A percentile compares a stretch with the other conserved stretches of the same genome.
phyloP scores from a whole-genome alignment of 345 rosid genomes.

The Combretum micranthum region DNA sequence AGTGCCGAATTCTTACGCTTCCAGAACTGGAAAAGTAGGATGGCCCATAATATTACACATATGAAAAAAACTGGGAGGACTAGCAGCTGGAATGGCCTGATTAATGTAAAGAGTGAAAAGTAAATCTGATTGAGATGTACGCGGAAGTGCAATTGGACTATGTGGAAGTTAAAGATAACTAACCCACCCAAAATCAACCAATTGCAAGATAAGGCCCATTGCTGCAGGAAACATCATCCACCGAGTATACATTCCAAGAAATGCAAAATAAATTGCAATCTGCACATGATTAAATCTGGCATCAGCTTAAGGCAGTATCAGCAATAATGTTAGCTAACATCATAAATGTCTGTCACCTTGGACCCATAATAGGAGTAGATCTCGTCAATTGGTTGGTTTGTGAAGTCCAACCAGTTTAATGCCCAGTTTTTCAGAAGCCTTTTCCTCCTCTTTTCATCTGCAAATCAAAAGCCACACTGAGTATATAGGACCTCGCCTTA shows the following conservation, averaged over 20 bases:
- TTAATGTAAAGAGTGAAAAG: slow-evolving; percentile 3
- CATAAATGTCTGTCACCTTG: slow-evolving; percentile 38
- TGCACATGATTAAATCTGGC: slow-evolving; percentile 18
- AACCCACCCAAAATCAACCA: slow-evolving; percentile 71
- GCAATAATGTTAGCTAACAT: not conserved
- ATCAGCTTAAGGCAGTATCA: slow-evolving; percentile 10
- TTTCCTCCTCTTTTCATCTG: slow-evolving; percentile 73
- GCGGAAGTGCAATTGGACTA: not conserved
- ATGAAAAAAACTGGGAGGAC: slow-evolving; percentile 71
- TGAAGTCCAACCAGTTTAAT: slow-evolving; percentile 61
- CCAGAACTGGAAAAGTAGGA: slow-evolving; percentile 93
- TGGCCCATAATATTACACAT: slow-evolving; percentile 69
- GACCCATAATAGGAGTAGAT: slow-evolving; percentile 77
- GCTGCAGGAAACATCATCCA: slow-evolving; percentile 84
- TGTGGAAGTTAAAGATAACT: not conserved
- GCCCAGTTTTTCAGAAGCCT: slow-evolving; percentile 74
- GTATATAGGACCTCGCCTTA: slow-evolving; percentile 7
- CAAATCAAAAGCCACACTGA: slow-evolving; percentile 13
- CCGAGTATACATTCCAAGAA: slow-evolving; percentile 80
- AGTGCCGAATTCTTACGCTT: slow-evolving; percentile 83
- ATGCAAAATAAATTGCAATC: slow-evolving; percentile 86
- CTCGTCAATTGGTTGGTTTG: slow-evolving; percentile 77
- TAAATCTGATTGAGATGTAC: not conserved
- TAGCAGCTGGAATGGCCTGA: slow-evolving; percentile 67
- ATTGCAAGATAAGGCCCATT: slow-evolving; percentile 50